A percentile compares a stretch with the other conserved stretches of the same genome.
Conservation (phyloP, 306 rosid species). For the Gleditsia sinensis region DNA sequence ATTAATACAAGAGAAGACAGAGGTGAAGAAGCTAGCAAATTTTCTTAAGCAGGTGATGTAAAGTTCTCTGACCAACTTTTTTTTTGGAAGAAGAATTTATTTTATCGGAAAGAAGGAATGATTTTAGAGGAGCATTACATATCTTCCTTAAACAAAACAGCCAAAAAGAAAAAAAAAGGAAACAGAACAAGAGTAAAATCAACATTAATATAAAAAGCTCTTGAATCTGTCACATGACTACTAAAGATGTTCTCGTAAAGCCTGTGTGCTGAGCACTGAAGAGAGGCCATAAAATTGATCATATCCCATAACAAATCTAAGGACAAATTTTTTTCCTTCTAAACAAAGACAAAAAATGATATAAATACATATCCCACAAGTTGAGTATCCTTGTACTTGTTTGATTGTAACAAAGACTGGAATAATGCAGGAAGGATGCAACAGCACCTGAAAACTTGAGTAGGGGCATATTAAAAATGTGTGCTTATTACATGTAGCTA, state of each 20-base stretch:
- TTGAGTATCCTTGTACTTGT: not conserved
- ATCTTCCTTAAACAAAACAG: not conserved
- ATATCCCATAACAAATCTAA: not conserved
- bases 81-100: not conserved
- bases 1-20: slow-evolving; percentile 87
- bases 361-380: not conserved
- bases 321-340: not conserved
- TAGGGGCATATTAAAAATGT: not conserved
- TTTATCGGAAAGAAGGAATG: not conserved
- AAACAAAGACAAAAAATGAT: not conserved
- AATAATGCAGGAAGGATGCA: not conserved
- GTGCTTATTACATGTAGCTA: not conserved
- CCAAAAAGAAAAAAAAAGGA: slow-evolving; percentile 8
- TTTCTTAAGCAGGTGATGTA: slow-evolving; percentile 92
- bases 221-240: not conserved
- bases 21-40: slow-evolving; percentile 90
- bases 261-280: not conserved
- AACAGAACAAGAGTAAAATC: not conserved
- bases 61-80: slow-evolving; percentile 8
- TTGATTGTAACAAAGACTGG: not conserved
- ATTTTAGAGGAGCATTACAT: not conserved
- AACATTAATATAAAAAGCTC: slow-evolving; percentile 4
- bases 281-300: not conserved
- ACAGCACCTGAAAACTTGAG: not conserved
- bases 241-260: slow-evolving; percentile 4